Percentiles rank a stretch among this genome's conserved stretches.
Evolutionary conservation across 1,284 basidiomycete genomes (phyloP).

Genomic region (Trichosporon sp.): DNA sequence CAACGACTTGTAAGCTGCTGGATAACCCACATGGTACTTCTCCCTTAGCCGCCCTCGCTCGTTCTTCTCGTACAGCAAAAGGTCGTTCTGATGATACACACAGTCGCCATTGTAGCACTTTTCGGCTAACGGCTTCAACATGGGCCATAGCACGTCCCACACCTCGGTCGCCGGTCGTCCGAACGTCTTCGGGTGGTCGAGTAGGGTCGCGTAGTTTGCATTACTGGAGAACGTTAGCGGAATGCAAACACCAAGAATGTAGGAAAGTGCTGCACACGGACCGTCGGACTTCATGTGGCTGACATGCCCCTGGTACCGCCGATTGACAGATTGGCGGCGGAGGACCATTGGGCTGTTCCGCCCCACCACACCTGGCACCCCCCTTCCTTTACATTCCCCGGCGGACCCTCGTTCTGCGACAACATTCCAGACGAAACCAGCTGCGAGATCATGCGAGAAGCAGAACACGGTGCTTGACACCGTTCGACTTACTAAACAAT

Average conservation of each 20-base stretch:
- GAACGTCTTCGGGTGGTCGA: conserved; percentile 29
- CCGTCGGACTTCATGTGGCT: not conserved
- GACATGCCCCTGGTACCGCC: not conserved
- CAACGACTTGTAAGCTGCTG: not conserved
- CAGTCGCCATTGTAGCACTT: conserved; percentile 15
- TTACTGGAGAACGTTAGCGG: conserved; percentile 25
- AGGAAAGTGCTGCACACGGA: too few species aligned
- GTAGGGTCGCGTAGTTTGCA: conserved; percentile 23
- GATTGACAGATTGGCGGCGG: not conserved
- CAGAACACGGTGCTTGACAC: not conserved
- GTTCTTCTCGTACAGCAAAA: conserved; percentile 21
- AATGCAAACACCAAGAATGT: too few species aligned
- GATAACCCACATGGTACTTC: conserved; percentile 25
- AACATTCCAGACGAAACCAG: too few species aligned
- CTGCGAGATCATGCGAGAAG: too few species aligned
- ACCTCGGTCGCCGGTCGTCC: conserved; percentile 28
- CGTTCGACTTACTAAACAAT: conserved; percentile 24
- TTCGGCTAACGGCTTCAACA: conserved; percentile 21
- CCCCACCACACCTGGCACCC: not conserved
- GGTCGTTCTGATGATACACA: conserved; percentile 25
- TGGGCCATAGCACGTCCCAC: conserved; percentile 29
- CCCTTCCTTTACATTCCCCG: too few species aligned
- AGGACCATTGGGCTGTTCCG: not conserved
- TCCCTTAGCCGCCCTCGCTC: conserved; percentile 26
- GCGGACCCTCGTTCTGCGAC: too few species aligned